Conservation (phyloP, 2,329 filamentous ascomycete species). For the Arthrocladium fulminans region DNA sequence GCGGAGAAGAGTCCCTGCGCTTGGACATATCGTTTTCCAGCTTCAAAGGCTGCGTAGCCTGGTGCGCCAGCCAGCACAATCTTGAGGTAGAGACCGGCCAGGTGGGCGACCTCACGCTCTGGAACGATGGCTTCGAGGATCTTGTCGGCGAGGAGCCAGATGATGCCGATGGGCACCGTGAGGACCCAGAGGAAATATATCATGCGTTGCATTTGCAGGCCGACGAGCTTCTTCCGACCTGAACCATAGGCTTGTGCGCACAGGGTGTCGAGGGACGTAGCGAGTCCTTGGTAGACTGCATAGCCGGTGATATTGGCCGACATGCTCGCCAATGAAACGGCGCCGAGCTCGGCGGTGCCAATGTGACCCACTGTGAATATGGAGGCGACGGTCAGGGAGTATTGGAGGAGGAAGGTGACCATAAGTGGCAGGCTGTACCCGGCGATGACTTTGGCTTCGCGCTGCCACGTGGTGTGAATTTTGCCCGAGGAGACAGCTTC, state of each 20-base stretch:
- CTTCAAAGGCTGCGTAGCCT: constrained; percentile 67
- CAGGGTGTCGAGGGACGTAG: constrained; percentile 83
- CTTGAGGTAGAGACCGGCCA: constrained; percentile 66
- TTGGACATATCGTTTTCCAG: constrained; percentile 76
- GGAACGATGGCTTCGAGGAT: constrained; percentile 62
- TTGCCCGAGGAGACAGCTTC: constrained; percentile 71
- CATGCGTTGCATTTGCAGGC: constrained; percentile 74
- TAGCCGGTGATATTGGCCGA: constrained; percentile 71
- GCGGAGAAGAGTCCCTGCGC: constrained; percentile 80
- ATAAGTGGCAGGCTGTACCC: constrained; percentile 64
- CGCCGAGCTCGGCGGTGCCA: constrained; percentile 60
- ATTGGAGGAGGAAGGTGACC: constrained; percentile 68
- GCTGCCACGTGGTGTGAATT: constrained; percentile 84
- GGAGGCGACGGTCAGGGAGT: constrained; percentile 73
- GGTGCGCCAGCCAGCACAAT: constrained; percentile 63
- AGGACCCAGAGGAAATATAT: constrained; percentile 64
- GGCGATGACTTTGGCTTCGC: constrained; percentile 72
- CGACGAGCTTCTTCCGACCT: constrained; percentile 80
- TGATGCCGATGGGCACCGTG: constrained; percentile 60
- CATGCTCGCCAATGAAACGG: constrained; percentile 64
- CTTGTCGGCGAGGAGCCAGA: constrained; percentile 61
- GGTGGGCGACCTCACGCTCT: constrained; percentile 57
- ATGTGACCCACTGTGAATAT: constrained; percentile 71
- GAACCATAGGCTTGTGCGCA: constrained; percentile 92
- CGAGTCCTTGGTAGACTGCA: constrained; percentile 63